A percentile compares a stretch with the other conserved stretches of the same genome.
phyloP scores from a whole-genome alignment of 139 green algal species.

The Haematococcus lacustris region DNA sequence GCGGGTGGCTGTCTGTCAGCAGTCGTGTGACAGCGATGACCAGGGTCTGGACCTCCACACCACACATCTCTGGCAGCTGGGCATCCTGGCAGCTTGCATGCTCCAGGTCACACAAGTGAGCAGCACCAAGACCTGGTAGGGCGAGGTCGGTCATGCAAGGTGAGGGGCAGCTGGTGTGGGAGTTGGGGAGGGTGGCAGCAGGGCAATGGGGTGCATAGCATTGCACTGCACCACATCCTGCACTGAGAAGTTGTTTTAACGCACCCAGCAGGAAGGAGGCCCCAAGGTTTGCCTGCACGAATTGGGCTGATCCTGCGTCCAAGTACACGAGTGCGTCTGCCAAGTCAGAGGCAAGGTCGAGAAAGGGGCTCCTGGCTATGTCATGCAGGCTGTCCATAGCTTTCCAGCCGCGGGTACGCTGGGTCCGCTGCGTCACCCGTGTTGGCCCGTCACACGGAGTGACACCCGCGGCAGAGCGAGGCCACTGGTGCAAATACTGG shows the following conservation, averaged over 20 bases:
- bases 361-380: slow-evolving; percentile 8
- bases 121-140: slow-evolving; percentile 32
- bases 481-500: too few species aligned
- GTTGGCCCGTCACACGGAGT: too few species aligned
- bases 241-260: not conserved
- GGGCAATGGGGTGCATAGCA: too few species aligned
- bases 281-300: slow-evolving; percentile 27
- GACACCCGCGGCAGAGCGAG: too few species aligned
- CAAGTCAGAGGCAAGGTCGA: slow-evolving; percentile 23
- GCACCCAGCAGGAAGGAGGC: slow-evolving; percentile 35
- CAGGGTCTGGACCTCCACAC: not conserved
- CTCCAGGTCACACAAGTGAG: slow-evolving; percentile 37
- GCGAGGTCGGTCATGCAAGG: not conserved
- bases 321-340: slow-evolving; percentile 29
- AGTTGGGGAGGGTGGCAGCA: too few species aligned
- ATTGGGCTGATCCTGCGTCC: slow-evolving; percentile 36
- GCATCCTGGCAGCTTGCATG: slow-evolving; percentile 23
- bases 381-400: too few species aligned
- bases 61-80: slow-evolving; percentile 15
- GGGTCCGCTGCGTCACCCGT: too few species aligned
- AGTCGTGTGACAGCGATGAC: slow-evolving; percentile 31
- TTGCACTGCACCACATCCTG: not conserved
- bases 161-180: too few species aligned
- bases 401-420: too few species aligned
- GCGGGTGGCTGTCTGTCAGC: slow-evolving; percentile 28